Base-by-base conservation (phyloP, 345 rosid species). In the Eucalyptus marginata region DNA sequence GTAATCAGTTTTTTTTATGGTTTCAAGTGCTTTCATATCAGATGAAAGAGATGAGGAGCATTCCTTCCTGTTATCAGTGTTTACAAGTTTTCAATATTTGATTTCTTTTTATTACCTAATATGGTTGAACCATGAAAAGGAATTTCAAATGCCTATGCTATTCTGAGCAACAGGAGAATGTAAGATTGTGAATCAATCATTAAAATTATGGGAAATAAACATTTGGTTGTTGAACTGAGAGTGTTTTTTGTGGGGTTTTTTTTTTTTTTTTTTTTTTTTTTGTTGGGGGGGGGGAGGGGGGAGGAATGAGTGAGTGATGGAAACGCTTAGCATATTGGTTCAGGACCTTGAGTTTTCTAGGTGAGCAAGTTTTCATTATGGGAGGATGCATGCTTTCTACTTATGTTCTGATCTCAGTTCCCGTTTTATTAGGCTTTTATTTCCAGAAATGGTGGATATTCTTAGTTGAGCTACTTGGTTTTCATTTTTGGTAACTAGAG, bases 271-370 rank as follows among this genome's bases (percentile, higher is more conserved):
- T n/a, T n/a, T 52, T 24, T 52, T 52, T 52, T 52, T 52, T 52
- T 52, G 58, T 7, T 8, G 16, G 5, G 54, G 17, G 54, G 12
- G 4, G 22, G 4, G 17, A 0, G 2, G 16, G 17, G 51, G 0
- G 56, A 8, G 56, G 9, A 52, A 9, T 52, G 58, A 20, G 25
- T 52, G 58, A 52, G 9, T 52, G 66, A 25, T 59, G 66, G 66
- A 59, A 25, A 59, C 3, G 7, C 66, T 59, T 59, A 59, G n/a
- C 66, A 59, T 59, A 59, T 59, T 11, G 66, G 66, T 25, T 59
- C 31, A 25, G 66, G 66, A 59, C 31, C 66, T 20, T 7, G 58
- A 52, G 25, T 20, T 68, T 71, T 71, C 81, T 71, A 71, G 81
- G 81, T 71, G 4, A 71, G 81, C 46, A 5, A 71, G 81, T 71